Evolutionary conservation across 202 grass and related monocot species (phyloP), one percentile per base, ranked within the genome.

Genomic region (Miscanthus sacchariflorus): DNA sequence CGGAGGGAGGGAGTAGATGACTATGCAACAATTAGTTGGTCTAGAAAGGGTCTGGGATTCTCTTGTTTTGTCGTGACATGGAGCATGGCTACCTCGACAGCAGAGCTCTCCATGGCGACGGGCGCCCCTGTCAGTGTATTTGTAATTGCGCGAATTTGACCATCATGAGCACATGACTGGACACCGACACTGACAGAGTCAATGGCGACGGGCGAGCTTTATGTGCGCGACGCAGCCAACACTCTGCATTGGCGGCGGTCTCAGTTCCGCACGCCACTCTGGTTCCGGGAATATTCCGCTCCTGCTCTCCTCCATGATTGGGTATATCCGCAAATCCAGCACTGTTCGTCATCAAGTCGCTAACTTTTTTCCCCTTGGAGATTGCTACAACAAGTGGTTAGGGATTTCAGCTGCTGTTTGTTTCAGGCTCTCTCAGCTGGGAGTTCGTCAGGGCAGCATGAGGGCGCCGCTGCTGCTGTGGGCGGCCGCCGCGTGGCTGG

Each of bases 201-300:
- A 77, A 77, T 18, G 44, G 24, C 72, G 59, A 61, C 21, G 56
- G 19, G 56, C 56, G 56, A 61, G 52, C 18, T 56, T 56, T 56
- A 56, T 19, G 18, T 9, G 54, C 48, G 21, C 63, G 25, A 14
- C 9, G 68, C 7, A 79, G n/a, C 25, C 21, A 9, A 40, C 43
- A 3, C 44, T 50, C 61, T 8, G 12, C 45, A 25, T 70, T 42
- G 15, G n/a, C 48, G 66, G 35, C 17, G 35, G 48, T 23, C 23
- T 83, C 38, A 63, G 64, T 70, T 83, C 46, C 35, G 25, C 72
- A 70, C 83, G 25, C 76, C 69, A 80, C 70, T 76, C 46, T 59
- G 79, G 25, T 33, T 43, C 54, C 15, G 15, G 9, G 83, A 86
- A 81, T 84, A 81, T 68, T 81, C 84, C 48, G 11, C 77, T 44